Base-by-base conservation (phyloP, 306 rosid species). In the Pyrus betulifolia region DNA sequence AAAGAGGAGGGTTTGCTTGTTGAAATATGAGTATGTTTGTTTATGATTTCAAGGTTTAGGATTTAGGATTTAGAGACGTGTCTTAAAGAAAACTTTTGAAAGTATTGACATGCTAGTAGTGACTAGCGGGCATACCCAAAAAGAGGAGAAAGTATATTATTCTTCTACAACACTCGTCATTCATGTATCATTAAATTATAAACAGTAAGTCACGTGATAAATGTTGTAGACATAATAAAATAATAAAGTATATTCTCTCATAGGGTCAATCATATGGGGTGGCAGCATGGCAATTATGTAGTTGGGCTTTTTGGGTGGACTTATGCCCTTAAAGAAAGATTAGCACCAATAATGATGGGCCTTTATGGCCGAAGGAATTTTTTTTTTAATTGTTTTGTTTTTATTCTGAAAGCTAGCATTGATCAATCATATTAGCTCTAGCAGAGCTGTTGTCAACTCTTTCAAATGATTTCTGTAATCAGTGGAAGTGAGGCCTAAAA, bases 401-500 rank as follows among this genome's bases (percentile, higher is more conserved):
- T 27, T 12, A 27, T 61, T 27, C 11, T 12, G 19, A 3, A 54
- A 71, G 58, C 7, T 54, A 8, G 4, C 49, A 54, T 51, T 31
- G 30, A 25, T 33, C 28, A 8, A 22, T 58, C 33, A 35, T n/a
- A 58, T 58, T 25, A 58, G 30, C 17, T 58, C 55, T 8, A 49
- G 55, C 55, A 49, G 21, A 35, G 8, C 42, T 40, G 68, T 35
- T 40, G 9, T 58, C 42, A 73, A 40, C 57, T 25, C 69, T 77
- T 45, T 69, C 35, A 28, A 69, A 58, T 22, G 55, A 44, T 35
- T 33, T 33, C 38, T 33, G 75, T 46, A 55, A 70, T 40, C 72
- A 80, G 15, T 45, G 60, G 69, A 80, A 74, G 71, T 69, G 28
- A 75, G 23, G 72, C 83, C 76, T 80, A 80, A 51, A 17, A 2